Evolutionary conservation across 805 yeast genomes (phyloP), one percentile per base, ranked within the genome.

Genomic region (Ogataea angusta): DNA sequence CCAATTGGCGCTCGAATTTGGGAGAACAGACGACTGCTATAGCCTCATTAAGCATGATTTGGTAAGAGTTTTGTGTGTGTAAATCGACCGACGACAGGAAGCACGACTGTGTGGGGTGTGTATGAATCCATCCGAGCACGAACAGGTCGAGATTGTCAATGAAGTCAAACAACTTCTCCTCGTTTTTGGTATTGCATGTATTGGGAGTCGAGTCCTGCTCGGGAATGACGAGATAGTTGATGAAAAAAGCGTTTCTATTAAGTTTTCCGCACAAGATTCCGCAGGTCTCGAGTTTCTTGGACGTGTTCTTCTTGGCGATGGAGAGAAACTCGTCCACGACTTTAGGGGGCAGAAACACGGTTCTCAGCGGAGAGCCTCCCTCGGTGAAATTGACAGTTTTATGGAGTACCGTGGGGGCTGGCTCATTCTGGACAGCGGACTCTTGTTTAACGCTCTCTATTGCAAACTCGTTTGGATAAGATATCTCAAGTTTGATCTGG

Each of bases 51-150:
- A 80, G 63, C 86, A 80, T 80, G 36, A 79, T 68, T 59, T 80
- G 87, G 56, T 81, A 81, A 3, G 83, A 73, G 45, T 74, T 75
- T 46, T 80, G 86, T 2, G 86, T 80, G 58, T 81, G 87, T 38
- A 80, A 60, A 52, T 80, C 87, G 33, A 80, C 75, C 0, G 84
- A 76, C 10, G 82, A 75, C 57, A 80, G 59, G 54, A 80, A 80
- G 48, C 87, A 80, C n/a, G 83, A 66, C 54, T 80, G 87, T 9
- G 85, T 76, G 5, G 87, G 87, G 54, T 80, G 87, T 8, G 86
- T 81, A 56, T 80, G 87, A 38, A 80, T 81, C 87, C 87, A 80
- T 3, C 87, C 87, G 2, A 80, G 63, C n/a, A 80, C 73, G 51
- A 80, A 78, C 32, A 81, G 59, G 45, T 76, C 82, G 38, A 73